These are phyloP conservation scores for Sclerotiophoma versabilis DNA, from an alignment of 2,329 filamentous ascomycete species.

Conservation along the genomic window DNA sequence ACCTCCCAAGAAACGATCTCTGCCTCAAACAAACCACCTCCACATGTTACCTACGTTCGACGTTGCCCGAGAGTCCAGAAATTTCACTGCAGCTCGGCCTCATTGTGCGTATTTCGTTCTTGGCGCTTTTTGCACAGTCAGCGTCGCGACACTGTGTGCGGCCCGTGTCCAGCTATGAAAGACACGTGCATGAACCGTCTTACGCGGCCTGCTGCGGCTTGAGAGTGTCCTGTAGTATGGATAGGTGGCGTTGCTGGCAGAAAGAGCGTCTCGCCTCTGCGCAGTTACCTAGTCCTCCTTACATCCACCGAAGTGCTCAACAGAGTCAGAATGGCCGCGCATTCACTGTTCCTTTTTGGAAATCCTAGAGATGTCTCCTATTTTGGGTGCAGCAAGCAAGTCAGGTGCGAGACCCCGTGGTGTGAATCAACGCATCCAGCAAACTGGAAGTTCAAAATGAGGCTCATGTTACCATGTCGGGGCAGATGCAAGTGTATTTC, in stretches of 20 bases:
- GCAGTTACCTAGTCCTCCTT: not conserved
- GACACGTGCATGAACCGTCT: not conserved
- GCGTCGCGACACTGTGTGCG: not conserved
- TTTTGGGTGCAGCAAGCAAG: not conserved
- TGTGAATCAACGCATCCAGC: not conserved
- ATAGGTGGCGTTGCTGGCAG: not conserved
- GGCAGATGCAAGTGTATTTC: not conserved
- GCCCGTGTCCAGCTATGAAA: not conserved
- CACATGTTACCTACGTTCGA: constrained; percentile 1
- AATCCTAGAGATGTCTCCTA: no score
- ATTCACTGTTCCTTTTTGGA: not conserved
- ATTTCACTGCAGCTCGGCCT: not conserved
- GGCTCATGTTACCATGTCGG: not conserved
- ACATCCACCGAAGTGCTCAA: not conserved
- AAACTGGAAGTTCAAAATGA: not conserved
- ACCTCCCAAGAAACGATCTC: not conserved
- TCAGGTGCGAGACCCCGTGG: not conserved
- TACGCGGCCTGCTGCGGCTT: not conserved
- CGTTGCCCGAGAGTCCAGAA: not conserved
- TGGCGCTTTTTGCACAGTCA: not conserved
- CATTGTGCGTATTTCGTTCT: not conserved
- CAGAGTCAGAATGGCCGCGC: not conserved
- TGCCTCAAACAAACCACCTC: constrained; percentile 2
- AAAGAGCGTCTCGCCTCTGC: not conserved
- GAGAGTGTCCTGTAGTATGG: not conserved